Conservation (phyloP, 148 eudicot genomes). For the Dianthus caryophyllus region DNA sequence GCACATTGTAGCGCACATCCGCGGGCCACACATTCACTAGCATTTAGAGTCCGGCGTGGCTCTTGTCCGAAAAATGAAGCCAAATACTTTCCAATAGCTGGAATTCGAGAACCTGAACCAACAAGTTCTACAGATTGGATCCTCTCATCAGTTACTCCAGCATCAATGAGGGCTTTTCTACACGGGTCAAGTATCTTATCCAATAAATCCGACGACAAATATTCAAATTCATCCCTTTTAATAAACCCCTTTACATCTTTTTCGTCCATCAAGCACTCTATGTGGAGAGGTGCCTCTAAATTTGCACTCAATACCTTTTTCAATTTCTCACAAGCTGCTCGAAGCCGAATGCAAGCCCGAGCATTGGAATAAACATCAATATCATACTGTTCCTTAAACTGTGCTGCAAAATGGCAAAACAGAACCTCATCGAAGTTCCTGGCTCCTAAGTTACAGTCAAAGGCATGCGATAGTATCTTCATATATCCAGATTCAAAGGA, state of each 20-base stretch:
- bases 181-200: conserved; percentile 78
- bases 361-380: conserved; percentile 68
- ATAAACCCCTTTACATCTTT: conserved; percentile 84
- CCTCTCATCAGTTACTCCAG: conserved; percentile 48
- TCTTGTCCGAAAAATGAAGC: conserved; percentile 52
- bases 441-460: conserved; percentile 78
- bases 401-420: conserved; percentile 61
- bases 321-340: conserved; percentile 84
- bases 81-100: conserved; percentile 57
- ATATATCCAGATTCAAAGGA: conserved; percentile 56
- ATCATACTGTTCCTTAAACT: conserved; percentile 55
- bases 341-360: conserved; percentile 75
- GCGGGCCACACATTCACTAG: conserved; percentile 96
- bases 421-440: conserved; percentile 94
- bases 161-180: conserved; percentile 54
- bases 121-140: conserved; percentile 84
- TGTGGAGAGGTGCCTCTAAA: conserved; percentile 82
- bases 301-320: conserved; percentile 94
- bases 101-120: conserved; percentile 93
- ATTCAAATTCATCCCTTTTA: conserved; percentile 87
- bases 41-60: conserved; percentile 70
- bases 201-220: conserved; percentile 48
- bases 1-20: conserved; percentile 98
- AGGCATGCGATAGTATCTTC: conserved; percentile 76
- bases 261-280: conserved; percentile 96